Evolutionary conservation across 2,329 filamentous ascomycete species (phyloP), one percentile per base, ranked within the genome.

Genomic region (Knufia petricola): DNA sequence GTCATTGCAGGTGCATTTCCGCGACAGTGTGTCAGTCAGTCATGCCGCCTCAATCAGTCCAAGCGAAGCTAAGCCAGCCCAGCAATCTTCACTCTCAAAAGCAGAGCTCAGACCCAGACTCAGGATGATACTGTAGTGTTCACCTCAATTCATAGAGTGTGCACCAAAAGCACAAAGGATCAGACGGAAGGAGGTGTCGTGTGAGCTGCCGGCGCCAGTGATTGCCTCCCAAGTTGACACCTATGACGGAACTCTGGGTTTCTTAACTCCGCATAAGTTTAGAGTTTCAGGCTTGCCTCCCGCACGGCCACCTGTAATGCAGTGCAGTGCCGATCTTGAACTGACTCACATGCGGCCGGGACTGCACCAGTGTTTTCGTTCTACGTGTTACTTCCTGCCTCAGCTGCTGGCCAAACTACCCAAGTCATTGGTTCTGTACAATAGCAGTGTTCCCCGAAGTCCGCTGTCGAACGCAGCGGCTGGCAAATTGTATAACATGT

Each of bases 401-500:
- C 32, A 36, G 7, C 13, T 36, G 15, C 7, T 36, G 13, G 13
- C 13, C 9, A 17, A n/a, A 7, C 9, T 4, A 8, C 15, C 32
- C 4, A n/a, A 36, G 32, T n/a, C 6, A 6, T 36, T n/a, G 6
- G 6, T 17, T 4, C 15, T 36, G 32, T 36, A 36, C 32, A 13
- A 36, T 36, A 36, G 9, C 15, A 17, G 9, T 36, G 32, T 36
- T n/a, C 6, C 7, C 6, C 13, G 4, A 17, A 36, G 32, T 17
- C 15, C 10, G 32, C 32, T 36, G 39, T 42, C 39, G 10, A 26
- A n/a, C 39, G 24, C 39, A 26, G 21, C 21, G 13, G 39, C 39
- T 42, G 39, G 28, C 39, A 42, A 42, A 42, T 42, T 42, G 19
- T 42, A 26, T 26, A 45, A 20, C 41, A 46, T 46, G 42, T 46